Conservation (phyloP, 495 filamentous ascomycete species). For the Lepraria neglecta region DNA sequence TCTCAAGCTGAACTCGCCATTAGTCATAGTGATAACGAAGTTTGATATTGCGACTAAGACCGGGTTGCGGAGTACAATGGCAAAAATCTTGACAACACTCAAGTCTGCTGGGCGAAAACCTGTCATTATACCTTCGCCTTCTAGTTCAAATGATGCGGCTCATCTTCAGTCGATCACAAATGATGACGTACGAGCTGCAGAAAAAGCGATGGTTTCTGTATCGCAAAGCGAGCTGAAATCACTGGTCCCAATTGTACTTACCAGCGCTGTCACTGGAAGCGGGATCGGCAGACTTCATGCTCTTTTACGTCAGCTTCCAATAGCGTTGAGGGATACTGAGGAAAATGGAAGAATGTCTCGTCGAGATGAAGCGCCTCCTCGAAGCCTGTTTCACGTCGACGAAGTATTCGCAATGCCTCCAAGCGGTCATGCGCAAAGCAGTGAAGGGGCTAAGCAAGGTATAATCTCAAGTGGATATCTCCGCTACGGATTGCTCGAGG, state of each 20-base stretch:
- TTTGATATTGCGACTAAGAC: constrained; percentile 73
- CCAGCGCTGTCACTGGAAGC: constrained; percentile 77
- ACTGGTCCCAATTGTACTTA: constrained; percentile 78
- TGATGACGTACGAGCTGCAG: constrained; percentile 47
- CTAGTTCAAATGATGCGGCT: constrained; percentile 25
- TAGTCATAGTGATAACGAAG: constrained; percentile 83
- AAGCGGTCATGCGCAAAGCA: constrained; percentile 41
- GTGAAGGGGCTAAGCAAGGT: constrained; percentile 40
- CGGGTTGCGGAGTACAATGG: constrained; percentile 60
- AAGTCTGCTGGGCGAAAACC: constrained; percentile 71
- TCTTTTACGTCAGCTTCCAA: constrained; percentile 66
- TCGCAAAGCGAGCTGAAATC: constrained; percentile 42
- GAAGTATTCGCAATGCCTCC: constrained; percentile 59
- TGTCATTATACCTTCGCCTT: constrained; percentile 51
- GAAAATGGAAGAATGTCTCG: not conserved
- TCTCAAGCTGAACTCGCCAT: constrained; percentile 64
- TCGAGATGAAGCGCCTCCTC: not conserved
- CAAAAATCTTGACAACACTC: constrained; percentile 65
- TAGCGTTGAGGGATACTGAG: not conserved
- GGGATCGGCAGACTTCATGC: constrained; percentile 79
- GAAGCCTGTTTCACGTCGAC: constrained; percentile 75
- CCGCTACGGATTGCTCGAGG: constrained; percentile 65
- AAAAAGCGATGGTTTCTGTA: constrained; percentile 40
- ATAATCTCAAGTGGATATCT: constrained; percentile 77
- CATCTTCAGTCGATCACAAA: constrained; percentile 38